Conservation (phyloP, 2,329 filamentous ascomycete species). For the Calonectria ilicicola region DNA sequence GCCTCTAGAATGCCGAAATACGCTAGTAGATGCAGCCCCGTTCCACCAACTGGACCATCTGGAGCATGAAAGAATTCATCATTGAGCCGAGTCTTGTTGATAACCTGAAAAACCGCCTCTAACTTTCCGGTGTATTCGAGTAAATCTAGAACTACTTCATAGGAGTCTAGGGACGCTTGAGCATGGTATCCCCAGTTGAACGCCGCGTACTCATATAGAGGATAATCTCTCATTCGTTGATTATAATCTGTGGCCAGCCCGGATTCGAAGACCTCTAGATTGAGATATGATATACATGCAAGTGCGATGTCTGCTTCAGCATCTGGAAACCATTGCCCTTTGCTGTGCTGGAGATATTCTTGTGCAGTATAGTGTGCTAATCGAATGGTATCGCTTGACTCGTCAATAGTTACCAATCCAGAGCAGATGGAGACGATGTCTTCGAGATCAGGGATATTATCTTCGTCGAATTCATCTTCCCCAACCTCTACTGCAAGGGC, state of each 20-base stretch:
- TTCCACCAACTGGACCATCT: neutral
- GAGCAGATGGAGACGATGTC: conserved; percentile 6
- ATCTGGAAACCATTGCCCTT: neutral
- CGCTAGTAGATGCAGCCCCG: neutral
- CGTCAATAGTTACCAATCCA: conserved; percentile 7
- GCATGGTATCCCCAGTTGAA: conserved; percentile 5
- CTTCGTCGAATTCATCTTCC: conserved; percentile 5
- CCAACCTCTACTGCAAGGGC: conserved; percentile 10
- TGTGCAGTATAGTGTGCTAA: conserved; percentile 10
- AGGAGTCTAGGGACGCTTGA: neutral
- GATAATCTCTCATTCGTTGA: neutral
- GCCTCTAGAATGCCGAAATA: neutral
- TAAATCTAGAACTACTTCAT: neutral
- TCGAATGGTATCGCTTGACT: neutral
- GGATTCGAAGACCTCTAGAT: neutral
- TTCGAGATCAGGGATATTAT: neutral
- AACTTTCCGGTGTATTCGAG: neutral
- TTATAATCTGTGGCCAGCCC: neutral
- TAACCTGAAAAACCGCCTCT: neutral
- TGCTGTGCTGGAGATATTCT: conserved; percentile 10
- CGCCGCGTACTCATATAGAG: conserved; percentile 10
- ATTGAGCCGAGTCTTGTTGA: neutral
- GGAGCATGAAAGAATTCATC: neutral
- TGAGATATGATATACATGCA: conserved; percentile 3
- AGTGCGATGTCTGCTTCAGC: neutral